Conservation (phyloP, 345 rosid genomes). For the Ceriops zippeliana region DNA sequence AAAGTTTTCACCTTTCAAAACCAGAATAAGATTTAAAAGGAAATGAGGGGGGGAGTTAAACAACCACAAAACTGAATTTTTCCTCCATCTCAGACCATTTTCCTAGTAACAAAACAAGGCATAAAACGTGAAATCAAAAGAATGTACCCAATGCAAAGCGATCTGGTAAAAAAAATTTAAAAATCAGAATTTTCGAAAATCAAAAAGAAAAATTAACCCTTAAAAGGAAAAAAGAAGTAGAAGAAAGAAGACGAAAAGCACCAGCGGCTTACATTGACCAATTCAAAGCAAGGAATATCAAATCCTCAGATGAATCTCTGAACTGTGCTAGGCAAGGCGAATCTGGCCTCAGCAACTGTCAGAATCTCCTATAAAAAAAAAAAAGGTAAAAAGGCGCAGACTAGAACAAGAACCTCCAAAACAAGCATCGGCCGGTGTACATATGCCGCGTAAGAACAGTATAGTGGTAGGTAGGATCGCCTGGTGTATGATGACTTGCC, state of each 20-base stretch:
- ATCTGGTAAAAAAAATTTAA: conserved; percentile 26
- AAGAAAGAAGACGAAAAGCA: not conserved
- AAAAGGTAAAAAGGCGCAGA: conserved; percentile 10
- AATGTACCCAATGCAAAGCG: conserved; percentile 30
- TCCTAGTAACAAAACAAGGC: conserved; percentile 17
- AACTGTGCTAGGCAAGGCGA: not conserved
- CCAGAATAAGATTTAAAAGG: not conserved
- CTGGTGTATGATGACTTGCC: not conserved
- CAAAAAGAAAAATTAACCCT: not conserved
- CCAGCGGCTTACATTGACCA: conserved; percentile 23
- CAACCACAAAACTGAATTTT: not conserved
- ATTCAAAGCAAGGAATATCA: conserved; percentile 7
- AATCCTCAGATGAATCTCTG: conserved; percentile 16
- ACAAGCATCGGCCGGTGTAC: not conserved
- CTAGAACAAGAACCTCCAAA: conserved; percentile 6
- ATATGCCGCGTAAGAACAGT: not conserved
- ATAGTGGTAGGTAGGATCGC: not conserved
- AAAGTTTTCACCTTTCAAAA: not conserved
- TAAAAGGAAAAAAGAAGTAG: not conserved
- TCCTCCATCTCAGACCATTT: conserved; percentile 23
- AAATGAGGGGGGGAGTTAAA: not conserved
- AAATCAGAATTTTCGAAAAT: not conserved
- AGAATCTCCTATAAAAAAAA: not conserved
- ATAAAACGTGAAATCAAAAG: conserved; percentile 8
- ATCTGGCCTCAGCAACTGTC: conserved; percentile 12